A percentile compares a stretch with the other conserved stretches of the same genome.
phyloP scores from a whole-genome alignment of 495 filamentous ascomycete genomes.

The Glutinoglossum americanum region DNA sequence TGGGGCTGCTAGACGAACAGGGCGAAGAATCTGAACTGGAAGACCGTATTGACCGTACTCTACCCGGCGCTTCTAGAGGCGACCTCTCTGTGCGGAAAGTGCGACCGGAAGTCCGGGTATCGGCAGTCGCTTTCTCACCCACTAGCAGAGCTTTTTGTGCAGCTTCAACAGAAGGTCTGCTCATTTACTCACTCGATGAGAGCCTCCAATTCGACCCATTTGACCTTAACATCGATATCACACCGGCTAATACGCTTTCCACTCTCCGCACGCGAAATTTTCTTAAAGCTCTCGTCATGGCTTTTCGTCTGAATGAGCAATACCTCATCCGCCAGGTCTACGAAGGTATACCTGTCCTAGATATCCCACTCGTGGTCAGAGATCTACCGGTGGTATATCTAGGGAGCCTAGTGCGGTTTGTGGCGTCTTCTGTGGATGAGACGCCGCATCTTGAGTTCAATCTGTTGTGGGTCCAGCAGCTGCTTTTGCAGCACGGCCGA shows the following conservation, averaged over 20 bases:
- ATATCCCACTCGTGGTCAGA: constrained; percentile 57
- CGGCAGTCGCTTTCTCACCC: constrained; percentile 67
- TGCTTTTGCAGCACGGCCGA: constrained; percentile 61
- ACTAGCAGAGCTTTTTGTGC: constrained; percentile 82
- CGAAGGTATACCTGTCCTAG: constrained; percentile 52
- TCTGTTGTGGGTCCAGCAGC: constrained; percentile 71
- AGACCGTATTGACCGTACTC: constrained; percentile 55
- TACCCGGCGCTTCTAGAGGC: constrained; percentile 76
- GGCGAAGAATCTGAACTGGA: constrained; percentile 81
- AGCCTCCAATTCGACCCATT: constrained; percentile 77
- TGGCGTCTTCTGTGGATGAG: constrained; percentile 73
- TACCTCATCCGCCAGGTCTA: constrained; percentile 64
- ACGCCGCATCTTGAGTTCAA: constrained; percentile 88
- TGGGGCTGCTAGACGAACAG: constrained; percentile 58
- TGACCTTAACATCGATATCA: constrained; percentile 83
- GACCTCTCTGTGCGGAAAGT: constrained; percentile 57
- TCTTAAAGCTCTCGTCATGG: constrained; percentile 86
- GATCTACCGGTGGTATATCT: constrained; percentile 76
- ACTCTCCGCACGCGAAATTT: constrained; percentile 56
- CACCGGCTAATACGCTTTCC: constrained; percentile 55
- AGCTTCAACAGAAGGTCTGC: constrained; percentile 77
- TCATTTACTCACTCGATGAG: constrained; percentile 77
- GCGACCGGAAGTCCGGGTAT: constrained; percentile 68
- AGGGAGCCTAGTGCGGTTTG: constrained; percentile 53
- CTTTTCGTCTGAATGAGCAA: constrained; percentile 75